Percentiles rank a stretch among this genome's conserved stretches.
Conservation (phyloP, 1,139 yeast species). For the Suhomyces coccinellae region DNA sequence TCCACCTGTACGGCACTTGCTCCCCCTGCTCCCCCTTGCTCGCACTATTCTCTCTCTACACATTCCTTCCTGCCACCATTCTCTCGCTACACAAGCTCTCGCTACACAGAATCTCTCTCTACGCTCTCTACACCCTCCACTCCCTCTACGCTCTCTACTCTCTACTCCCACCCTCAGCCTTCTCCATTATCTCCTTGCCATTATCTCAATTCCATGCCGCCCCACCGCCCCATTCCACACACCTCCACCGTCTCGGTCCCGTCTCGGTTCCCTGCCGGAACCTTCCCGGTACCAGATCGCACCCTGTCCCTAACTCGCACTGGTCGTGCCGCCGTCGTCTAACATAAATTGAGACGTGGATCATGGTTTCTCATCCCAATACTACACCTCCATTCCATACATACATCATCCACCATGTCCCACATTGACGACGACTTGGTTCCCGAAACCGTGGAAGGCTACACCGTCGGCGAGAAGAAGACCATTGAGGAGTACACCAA, state of each 20-base stretch:
- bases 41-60: too few species aligned
- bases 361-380: neutral
- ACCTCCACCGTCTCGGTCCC: neutral
- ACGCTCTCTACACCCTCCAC: too few species aligned
- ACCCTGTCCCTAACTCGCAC: neutral
- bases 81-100: too few species aligned
- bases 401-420: conserved; percentile 17
- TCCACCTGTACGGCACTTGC: too few species aligned
- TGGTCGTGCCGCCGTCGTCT: conserved; percentile 6
- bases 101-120: too few species aligned
- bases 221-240: too few species aligned
- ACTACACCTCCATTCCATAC: neutral
- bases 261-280: neutral
- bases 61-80: too few species aligned
- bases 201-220: too few species aligned
- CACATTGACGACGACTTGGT: conserved; percentile 55
- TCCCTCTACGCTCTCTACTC: too few species aligned
- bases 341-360: conserved; percentile 5
- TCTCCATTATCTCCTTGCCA: too few species aligned
- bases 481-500: conserved; percentile 82
- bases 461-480: conserved; percentile 81
- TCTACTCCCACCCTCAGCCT: too few species aligned
- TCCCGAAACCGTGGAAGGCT: conserved; percentile 65
- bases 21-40: too few species aligned
- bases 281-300: neutral